Evolutionary conservation across 441 rosid genomes (phyloP), one percentile per base, ranked within the genome.

Genomic region (Populus tomentosa): DNA sequence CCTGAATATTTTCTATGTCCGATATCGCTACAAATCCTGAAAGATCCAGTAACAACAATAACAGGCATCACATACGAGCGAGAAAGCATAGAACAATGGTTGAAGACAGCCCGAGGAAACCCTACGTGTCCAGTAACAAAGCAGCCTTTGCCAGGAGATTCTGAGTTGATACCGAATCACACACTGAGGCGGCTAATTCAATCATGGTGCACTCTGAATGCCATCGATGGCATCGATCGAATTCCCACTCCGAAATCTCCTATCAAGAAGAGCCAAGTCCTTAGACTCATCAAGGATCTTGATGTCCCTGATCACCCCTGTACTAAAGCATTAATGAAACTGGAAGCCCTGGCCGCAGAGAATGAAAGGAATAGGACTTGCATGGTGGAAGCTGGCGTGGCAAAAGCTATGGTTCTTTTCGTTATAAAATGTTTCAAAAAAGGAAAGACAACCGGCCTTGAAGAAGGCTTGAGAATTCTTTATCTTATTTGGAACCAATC

Each of bases 41-140:
- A 80, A 77, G 94, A 91, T 76, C 94, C 96, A 4, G 96, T 91
- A 18, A 91, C 88, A 9, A 80, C 91, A 70, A 75, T 82, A 46
- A 88, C 91, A 32, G 97, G 97, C 40, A 91, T 91, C 78, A 89
- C 94, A 18, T 91, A 91, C 77, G 92, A 91, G 67, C 88, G 92
- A 4, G 84, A 87, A 63, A 89, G 91, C 88, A 91, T 90, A 68
- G 94, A 91, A 77, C 81, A 81, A 18, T 91, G 97, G 97, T 70
- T 91, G 18, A 70, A 76, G 20, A 82, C 68, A 9, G 74, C 79
- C 70, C 74, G 56, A 21, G 61, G 74, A 35, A 30, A 21, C 73
- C 69, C 80, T 9, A 79, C 76, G 6, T 90, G 94, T 61, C 94
- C 94, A 0, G 82, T 90, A 1, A 87, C 91, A 20, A 88, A 87